These are phyloP conservation scores for Ogataea zsoltii DNA, from an alignment of 805 yeast genomes.

Conservation along the genomic window DNA sequence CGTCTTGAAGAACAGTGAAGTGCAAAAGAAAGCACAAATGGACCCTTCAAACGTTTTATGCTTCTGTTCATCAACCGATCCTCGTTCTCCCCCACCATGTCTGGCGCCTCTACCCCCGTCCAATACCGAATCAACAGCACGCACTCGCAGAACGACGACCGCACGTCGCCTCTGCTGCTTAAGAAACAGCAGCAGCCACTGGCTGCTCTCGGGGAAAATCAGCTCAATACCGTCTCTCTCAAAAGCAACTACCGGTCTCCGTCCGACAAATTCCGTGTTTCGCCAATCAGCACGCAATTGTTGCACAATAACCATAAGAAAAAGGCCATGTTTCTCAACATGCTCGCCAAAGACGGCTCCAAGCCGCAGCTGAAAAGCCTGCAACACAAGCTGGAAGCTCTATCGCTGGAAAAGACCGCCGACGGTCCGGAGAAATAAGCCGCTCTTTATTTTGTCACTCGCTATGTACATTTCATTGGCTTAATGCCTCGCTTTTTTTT, in stretches of 20 bases:
- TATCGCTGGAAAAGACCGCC: constrained; percentile 9
- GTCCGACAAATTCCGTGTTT: constrained; percentile 16
- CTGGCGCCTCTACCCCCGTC: constrained; percentile 7
- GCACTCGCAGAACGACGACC: background rate
- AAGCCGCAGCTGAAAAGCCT: constrained; percentile 6
- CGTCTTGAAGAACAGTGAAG: background rate
- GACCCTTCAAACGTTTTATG: too few species aligned
- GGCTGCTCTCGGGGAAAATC: background rate
- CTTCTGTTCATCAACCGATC: too few species aligned
- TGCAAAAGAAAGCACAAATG: background rate
- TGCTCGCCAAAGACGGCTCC: background rate
- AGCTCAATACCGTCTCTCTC: constrained; percentile 1
- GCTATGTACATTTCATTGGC: too few species aligned
- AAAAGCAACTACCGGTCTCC: constrained; percentile 17
- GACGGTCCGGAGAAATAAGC: background rate
- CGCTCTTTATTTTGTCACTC: too few species aligned
- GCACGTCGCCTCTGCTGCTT: constrained; percentile 1
- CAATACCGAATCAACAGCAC: constrained; percentile 1
- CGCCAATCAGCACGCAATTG: constrained; percentile 22
- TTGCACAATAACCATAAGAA: constrained; percentile 12
- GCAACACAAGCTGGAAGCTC: constrained; percentile 18
- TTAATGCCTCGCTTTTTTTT: too few species aligned
- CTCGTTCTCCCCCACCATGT: background rate
- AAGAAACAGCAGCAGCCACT: constrained; percentile 4
- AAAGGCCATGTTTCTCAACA: constrained; percentile 12